Base-by-base conservation (phyloP, 768 basidiomycete species). In the Russula griseocarnosa region DNA sequence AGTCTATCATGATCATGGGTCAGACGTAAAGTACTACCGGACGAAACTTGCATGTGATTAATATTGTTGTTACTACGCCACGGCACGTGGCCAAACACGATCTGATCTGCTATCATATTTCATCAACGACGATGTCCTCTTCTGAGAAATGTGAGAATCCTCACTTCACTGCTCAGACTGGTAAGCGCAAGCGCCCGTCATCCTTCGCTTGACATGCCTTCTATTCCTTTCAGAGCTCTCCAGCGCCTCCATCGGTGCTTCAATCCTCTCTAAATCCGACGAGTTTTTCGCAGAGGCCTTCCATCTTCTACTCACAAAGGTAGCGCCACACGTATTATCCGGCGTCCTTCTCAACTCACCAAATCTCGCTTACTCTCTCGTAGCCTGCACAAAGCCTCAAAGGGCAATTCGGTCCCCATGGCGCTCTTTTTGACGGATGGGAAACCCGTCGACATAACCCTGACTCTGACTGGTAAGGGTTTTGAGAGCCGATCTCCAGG, bases 381-480 rank as follows among this genome's bases (percentile, higher is more conserved):
- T 28, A 97, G 94, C 90, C 95, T 8, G 86, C 95, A 26, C 83
- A 81, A 5, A 92, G 87, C 68, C 76, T 97, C 72, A 94, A 95
- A 74, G 97, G 97, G n/a, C 92, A 94, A 69, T 99, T 94, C 70
- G 96, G 96, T 8, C 91, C 94, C 3, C 96, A 94, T 47, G 97
- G 97, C 26, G 96, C 96, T 0, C 76, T 98, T 26, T 98, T 82
- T 74, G 92, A 88, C 67, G 97, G 95, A 58, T 99, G 97, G 97
- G 97, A 99, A 74, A 83, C 82, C 30, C 79, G 94, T 47, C 78
- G 97, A 69, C 97, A 99, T 74, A 98, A 97, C 74, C 85, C 89
- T 1, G 71, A 81, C 2, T 84, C 86, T 70, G 97, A 99, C 74
- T 98, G 97, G 96, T 93, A 68, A 55, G 76, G 61, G 63, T 38